Evolutionary conservation across 1,284 basidiomycete species (phyloP).

Genomic region (Microbotryum silenes-acaulis): DNA sequence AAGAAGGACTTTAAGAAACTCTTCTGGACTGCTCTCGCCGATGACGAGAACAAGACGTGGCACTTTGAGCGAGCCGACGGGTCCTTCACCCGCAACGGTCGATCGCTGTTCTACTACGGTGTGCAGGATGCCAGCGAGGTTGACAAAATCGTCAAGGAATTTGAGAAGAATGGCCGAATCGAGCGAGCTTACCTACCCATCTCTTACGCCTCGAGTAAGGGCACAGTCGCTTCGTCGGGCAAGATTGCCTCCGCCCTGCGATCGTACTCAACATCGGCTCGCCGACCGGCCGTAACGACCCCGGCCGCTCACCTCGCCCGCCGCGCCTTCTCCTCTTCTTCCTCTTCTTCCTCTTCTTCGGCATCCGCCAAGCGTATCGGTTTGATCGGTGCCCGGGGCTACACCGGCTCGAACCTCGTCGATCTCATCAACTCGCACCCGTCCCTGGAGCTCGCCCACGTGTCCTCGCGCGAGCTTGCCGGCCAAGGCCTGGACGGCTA

Average conservation of each 20-base stretch:
- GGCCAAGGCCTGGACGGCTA: conserved; percentile 75
- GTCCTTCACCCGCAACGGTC: conserved; percentile 87
- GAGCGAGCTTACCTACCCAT: conserved; percentile 84
- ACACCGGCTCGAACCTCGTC: conserved; percentile 87
- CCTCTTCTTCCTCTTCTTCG: conserved; percentile 45
- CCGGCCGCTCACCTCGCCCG: conserved; percentile 6
- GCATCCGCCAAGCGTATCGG: conserved; percentile 72
- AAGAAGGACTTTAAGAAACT: conserved; percentile 89
- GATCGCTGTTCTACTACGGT: conserved; percentile 95
- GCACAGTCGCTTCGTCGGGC: conserved; percentile 38
- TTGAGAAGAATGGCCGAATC: conserved; percentile 79
- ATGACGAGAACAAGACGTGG: conserved; percentile 94
- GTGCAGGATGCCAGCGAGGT: conserved; percentile 87
- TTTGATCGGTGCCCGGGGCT: conserved; percentile 90
- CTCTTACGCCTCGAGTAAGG: conserved; percentile 52
- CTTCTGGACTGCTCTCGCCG: conserved; percentile 92
- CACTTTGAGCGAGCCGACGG: conserved; percentile 98
- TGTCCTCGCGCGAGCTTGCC: conserved; percentile 90
- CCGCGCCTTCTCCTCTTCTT: conserved; percentile 44
- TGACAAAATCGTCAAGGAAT: conserved; percentile 70
- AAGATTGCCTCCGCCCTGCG: conserved; percentile 42
- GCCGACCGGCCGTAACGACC: conserved; percentile 37
- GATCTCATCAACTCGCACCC: conserved; percentile 78
- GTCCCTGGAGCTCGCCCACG: conserved; percentile 78
- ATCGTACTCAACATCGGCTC: conserved; percentile 67